A percentile compares a stretch with the other conserved stretches of the same genome.
These are phyloP conservation scores for Coffea humblotiana DNA, from an alignment of 305 asterid genomes.

Conservation along the genomic window DNA sequence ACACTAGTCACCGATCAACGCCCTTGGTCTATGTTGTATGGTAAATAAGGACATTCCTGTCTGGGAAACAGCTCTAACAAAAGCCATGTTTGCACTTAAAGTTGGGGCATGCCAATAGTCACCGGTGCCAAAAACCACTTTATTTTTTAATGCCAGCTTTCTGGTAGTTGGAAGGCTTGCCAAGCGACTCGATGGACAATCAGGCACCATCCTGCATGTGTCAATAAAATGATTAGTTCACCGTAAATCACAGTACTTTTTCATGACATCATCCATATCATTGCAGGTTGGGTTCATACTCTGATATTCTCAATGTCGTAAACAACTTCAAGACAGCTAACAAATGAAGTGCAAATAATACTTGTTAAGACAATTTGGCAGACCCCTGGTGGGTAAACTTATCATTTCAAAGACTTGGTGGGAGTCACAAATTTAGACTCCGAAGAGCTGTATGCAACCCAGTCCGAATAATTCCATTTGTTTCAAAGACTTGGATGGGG, in stretches of 20 bases:
- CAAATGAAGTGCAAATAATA: not conserved
- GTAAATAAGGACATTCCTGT: constrained; percentile 83
- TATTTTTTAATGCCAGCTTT: constrained; percentile 80
- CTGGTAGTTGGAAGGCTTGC: constrained; percentile 78
- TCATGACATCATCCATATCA: not conserved
- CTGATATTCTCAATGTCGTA: not conserved
- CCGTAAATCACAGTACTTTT: not conserved
- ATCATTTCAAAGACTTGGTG: not conserved
- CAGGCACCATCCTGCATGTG: constrained; percentile 73
- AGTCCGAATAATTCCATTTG: not conserved
- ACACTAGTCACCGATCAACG: constrained; percentile 70
- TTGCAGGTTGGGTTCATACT: not conserved
- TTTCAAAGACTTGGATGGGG: not conserved
- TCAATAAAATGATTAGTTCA: constrained; percentile 9
- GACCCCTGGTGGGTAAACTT: not conserved
- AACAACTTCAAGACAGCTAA: not conserved
- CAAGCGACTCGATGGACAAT: constrained; percentile 72
- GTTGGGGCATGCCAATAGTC: constrained; percentile 83
- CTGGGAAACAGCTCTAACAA: constrained; percentile 85
- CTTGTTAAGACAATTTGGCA: not conserved
- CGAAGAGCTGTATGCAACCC: not conserved
- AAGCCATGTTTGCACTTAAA: constrained; percentile 86
- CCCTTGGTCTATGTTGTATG: constrained; percentile 78
- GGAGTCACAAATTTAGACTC: not conserved
- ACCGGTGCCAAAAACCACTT: constrained; percentile 91